A percentile compares a stretch with the other conserved stretches of the same genome.
phyloP scores from a whole-genome alignment of 371 early-diverging fungal genomes.

The Haplosporangium sp. region DNA sequence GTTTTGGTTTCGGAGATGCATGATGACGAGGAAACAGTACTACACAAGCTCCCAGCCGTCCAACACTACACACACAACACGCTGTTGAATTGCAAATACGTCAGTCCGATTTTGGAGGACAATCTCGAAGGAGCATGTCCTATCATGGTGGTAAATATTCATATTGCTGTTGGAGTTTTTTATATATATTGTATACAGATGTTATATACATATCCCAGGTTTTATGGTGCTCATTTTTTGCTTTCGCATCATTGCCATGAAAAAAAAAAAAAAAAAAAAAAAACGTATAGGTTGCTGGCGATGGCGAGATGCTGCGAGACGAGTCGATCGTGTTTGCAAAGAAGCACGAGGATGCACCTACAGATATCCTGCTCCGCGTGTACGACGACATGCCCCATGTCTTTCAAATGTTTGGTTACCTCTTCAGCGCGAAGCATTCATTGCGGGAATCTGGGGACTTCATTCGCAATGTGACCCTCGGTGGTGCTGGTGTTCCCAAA shows the following conservation, averaged over 20 bases:
- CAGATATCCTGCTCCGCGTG: slow-evolving; percentile 58
- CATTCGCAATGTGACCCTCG: slow-evolving; percentile 28
- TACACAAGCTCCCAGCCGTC: slow-evolving; percentile 34
- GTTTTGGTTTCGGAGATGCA: slow-evolving; percentile 5
- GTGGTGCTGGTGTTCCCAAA: slow-evolving; percentile 11
- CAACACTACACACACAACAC: slow-evolving; percentile 68
- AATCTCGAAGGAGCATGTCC: slow-evolving; percentile 60
- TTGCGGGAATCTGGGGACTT: slow-evolving; percentile 40
- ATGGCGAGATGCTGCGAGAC: slow-evolving; percentile 74
- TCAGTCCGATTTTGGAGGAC: slow-evolving; percentile 64
- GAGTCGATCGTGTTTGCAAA: slow-evolving; percentile 63
- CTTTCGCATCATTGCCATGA: not conserved
- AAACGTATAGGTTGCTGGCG: slow-evolving; percentile 65
- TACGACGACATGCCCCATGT: slow-evolving; percentile 86
- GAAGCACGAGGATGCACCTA: slow-evolving; percentile 19
- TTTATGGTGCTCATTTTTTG: not conserved
- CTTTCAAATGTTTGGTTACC: slow-evolving; percentile 67
- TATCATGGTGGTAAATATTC: slow-evolving; percentile 56
- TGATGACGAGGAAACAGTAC: slow-evolving; percentile 51
- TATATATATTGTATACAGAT: not conserved
- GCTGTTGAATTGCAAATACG: slow-evolving; percentile 60
- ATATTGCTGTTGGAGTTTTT: not conserved
- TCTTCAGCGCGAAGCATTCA: slow-evolving; percentile 36
- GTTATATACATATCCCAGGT: not conserved
- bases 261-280: not conserved